Percentiles rank a stretch among this genome's conserved stretches.
Evolutionary conservation across 768 basidiomycete species (phyloP).

Genomic region (Mrakia gelida): DNA sequence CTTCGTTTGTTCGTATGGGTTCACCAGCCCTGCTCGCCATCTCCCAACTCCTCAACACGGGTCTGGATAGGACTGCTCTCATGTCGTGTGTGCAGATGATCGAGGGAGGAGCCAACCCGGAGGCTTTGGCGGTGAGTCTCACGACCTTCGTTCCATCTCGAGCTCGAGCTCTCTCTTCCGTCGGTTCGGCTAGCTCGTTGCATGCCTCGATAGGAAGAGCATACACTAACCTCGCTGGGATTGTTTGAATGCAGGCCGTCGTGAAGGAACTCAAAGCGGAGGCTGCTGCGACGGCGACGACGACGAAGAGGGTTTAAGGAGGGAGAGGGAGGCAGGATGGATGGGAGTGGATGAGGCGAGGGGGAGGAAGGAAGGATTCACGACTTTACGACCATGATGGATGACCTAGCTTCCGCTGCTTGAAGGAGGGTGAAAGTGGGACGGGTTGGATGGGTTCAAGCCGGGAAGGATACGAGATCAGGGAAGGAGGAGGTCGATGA

Average conservation of each 20-base stretch:
- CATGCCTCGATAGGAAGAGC: too few relatives aligned
- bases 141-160: background rate
- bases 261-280: slow-evolving; percentile 14
- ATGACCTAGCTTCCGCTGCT: background rate
- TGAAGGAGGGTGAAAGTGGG: too few relatives aligned
- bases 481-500: too few relatives aligned
- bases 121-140: slow-evolving; percentile 22
- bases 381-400: background rate
- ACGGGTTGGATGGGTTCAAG: too few relatives aligned
- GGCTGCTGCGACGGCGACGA: background rate
- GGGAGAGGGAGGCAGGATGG: background rate
- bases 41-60: slow-evolving; percentile 28
- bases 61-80: slow-evolving; percentile 19
- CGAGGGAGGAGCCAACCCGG: slow-evolving; percentile 20
- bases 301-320: background rate
- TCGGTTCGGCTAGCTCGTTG: too few relatives aligned
- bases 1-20: background rate
- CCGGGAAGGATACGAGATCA: too few relatives aligned
- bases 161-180: background rate
- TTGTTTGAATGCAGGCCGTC: background rate
- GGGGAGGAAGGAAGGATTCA: background rate
- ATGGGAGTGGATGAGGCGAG: too few relatives aligned
- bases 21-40: slow-evolving; percentile 18
- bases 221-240: background rate
- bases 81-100: slow-evolving; percentile 22